Base-by-base conservation (phyloP, 345 rosid genomes). In the Populus nigra region DNA sequence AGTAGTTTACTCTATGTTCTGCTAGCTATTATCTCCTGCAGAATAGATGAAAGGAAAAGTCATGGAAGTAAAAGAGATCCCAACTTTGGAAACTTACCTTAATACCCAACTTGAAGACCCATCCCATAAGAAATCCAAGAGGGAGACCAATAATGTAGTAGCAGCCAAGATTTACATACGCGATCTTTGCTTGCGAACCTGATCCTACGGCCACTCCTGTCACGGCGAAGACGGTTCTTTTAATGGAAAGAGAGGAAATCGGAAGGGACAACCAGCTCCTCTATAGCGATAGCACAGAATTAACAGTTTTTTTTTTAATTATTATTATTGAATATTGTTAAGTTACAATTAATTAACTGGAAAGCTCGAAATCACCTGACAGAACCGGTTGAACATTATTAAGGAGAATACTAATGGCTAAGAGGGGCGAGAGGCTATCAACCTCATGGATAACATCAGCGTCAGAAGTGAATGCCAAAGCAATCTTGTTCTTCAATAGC, bases 201-300 rank as follows among this genome's bases (percentile, higher is more conserved):
- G 92, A 91, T 47, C 97, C 98, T 12, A 94, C 87, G 11, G 96
- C 98, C 76, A 92, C 98, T 70, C 97, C 97, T 93, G 79, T 9
- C 59, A 33, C 9, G 3, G 22, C 15, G 8, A 41, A 23, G 4
- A 1, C 35, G 35, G 35, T 39, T 39, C 2, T 39, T 39, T 39
- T 39, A 39, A 39, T 6, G 2, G 10, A 39, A 1, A 39, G 20
- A 20, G 39, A 65, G 10, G 23, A 49, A 11, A 27, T 6, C 10
- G 6, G 16, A 65, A 23, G 4, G 43, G 35, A 33, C 35, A 33
- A 33, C 5, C 35, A 33, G 35, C 35, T 33, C 5, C 35, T 33
- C 35, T 33, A 33, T 33, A 33, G 35, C 35, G 35, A 33, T 5
- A 23, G 8, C 25, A 63, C 5, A 62, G 66, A 33, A 33, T 4